These are phyloP conservation scores for Drechmeria coniospora DNA, from an alignment of 2,329 filamentous ascomycete species.

Conservation along the genomic window DNA sequence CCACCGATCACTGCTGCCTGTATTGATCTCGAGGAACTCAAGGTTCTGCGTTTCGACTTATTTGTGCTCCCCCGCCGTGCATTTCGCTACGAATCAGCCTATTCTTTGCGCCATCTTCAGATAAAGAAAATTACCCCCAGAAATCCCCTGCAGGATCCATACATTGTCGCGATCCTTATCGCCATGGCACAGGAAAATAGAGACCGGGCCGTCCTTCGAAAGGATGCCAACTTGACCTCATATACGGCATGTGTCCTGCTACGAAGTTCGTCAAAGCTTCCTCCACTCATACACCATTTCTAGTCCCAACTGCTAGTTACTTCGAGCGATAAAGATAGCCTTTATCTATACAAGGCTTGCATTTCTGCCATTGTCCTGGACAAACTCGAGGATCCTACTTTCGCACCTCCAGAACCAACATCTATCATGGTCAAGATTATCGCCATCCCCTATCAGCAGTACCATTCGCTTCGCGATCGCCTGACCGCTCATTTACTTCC, in stretches of 20 bases:
- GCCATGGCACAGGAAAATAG: background rate
- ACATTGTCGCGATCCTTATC: background rate
- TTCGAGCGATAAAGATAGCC: background rate
- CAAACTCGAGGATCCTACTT: conserved; percentile 2
- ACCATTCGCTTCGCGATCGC: no score
- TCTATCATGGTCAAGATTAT: conserved; percentile 1
- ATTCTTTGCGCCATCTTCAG: no score
- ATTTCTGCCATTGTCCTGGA: conserved; percentile 2
- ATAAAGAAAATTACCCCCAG: background rate
- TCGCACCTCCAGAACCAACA: conserved; percentile 1
- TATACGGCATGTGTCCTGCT: no score
- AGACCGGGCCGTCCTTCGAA: background rate
- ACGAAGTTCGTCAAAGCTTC: no score
- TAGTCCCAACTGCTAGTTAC: background rate
- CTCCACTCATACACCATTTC: background rate
- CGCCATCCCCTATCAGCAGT: background rate
- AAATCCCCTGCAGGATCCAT: background rate
- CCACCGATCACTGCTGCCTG: no score
- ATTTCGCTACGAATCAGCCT: no score
- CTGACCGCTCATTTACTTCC: no score
- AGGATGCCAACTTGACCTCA: no score
- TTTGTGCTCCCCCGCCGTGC: no score
- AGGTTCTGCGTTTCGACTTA: no score
- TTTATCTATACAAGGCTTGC: conserved; percentile 4
- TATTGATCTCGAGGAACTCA: no score